Conservation (phyloP, 2,329 filamentous ascomycete genomes). For the Talaromyces rugulosus region DNA sequence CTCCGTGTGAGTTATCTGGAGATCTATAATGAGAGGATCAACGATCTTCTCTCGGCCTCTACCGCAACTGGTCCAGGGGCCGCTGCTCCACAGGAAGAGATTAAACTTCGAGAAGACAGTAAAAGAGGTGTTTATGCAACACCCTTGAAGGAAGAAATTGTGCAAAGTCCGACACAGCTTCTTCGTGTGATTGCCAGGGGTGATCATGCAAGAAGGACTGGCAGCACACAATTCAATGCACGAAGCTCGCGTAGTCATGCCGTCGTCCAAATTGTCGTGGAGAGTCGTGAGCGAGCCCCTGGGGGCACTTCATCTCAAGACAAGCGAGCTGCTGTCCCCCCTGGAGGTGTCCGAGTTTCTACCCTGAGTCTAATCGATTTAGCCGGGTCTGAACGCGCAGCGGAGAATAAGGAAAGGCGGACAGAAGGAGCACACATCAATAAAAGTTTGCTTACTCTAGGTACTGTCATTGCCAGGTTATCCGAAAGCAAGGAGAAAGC, state of each 20-base stretch:
- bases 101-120: slow-evolving; percentile 93
- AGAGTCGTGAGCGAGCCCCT: slow-evolving; percentile 82
- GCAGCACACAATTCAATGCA: slow-evolving; percentile 94
- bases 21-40: slow-evolving; percentile 98
- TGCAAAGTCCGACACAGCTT: slow-evolving; percentile 93
- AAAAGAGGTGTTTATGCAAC: slow-evolving; percentile 96
- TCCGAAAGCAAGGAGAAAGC: slow-evolving; percentile 84
- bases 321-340: slow-evolving; percentile 66
- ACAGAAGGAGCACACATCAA: slow-evolving; percentile 98
- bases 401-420: slow-evolving; percentile 88
- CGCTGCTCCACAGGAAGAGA: slow-evolving; percentile 73
- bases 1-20: slow-evolving; percentile 96
- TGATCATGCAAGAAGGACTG: slow-evolving; percentile 82
- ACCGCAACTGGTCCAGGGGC: slow-evolving; percentile 51
- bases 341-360: slow-evolving; percentile 90
- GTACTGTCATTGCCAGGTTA: slow-evolving; percentile 90
- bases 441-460: slow-evolving; percentile 90
- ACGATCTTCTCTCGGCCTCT: slow-evolving; percentile 81
- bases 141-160: slow-evolving; percentile 95
- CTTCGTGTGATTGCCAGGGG: slow-evolving; percentile 91
- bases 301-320: slow-evolving; percentile 47
- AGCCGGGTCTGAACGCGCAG: slow-evolving; percentile 91
- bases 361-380: slow-evolving; percentile 94
- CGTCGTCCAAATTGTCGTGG: slow-evolving; percentile 97
- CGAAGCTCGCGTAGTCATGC: slow-evolving; percentile 96